phyloP scores from a whole-genome alignment of 2,329 filamentous ascomycete species.

The Trichoderma sp. region DNA sequence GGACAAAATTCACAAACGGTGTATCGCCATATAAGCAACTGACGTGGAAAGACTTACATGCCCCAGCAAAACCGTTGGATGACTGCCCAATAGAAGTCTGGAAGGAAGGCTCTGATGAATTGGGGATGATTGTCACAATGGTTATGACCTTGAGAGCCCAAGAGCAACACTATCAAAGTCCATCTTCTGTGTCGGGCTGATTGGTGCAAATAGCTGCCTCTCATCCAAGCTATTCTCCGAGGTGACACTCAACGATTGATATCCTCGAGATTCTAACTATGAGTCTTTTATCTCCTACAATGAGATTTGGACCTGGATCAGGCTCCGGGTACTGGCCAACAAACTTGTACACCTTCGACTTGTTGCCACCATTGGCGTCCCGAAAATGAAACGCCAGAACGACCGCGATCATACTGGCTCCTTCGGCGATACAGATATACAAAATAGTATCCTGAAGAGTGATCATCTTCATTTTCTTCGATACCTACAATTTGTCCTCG shows the following conservation, averaged over 20 bases:
- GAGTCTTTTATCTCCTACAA: background rate
- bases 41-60: background rate
- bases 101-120: constrained; percentile 12
- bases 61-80: background rate
- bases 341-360: background rate
- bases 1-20: background rate
- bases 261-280: background rate
- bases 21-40: background rate
- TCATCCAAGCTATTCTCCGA: background rate
- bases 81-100: background rate
- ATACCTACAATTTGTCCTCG: background rate
- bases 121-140: constrained; percentile 16
- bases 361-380: background rate
- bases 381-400: background rate
- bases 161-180: background rate
- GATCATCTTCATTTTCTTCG: background rate
- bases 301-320: background rate
- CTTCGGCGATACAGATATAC: background rate
- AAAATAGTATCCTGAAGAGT: background rate
- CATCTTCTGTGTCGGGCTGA: background rate
- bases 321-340: accelerated
- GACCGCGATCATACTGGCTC: background rate
- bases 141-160: background rate
- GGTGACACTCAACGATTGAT: background rate
- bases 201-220: background rate